These are phyloP conservation scores for Fusarium sulawesiense DNA, from an alignment of 2,329 filamentous ascomycete species.

Conservation along the genomic window DNA sequence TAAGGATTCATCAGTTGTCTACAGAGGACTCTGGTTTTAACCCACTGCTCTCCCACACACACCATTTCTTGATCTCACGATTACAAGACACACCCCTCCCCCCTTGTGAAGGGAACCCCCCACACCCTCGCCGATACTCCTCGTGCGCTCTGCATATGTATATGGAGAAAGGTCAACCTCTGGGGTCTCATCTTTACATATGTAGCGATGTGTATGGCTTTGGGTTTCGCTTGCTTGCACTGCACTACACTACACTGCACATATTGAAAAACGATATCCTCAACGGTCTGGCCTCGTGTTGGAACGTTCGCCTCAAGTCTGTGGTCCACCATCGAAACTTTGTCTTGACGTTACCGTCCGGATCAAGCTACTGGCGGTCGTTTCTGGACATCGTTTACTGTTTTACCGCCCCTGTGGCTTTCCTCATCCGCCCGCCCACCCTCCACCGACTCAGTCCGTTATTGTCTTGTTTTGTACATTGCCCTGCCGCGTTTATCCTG, in stretches of 20 bases:
- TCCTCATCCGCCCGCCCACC: slow-evolving; percentile 34
- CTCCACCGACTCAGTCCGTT: slow-evolving; percentile 36
- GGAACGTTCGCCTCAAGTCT: slow-evolving; percentile 38
- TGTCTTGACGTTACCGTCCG: slow-evolving; percentile 32
- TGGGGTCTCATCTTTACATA: slow-evolving; percentile 44
- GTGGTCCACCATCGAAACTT: slow-evolving; percentile 36
- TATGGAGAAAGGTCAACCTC: slow-evolving; percentile 41
- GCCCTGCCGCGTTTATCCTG: slow-evolving; percentile 36
- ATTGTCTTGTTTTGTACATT: slow-evolving; percentile 32
- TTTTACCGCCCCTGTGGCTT: slow-evolving; percentile 31
- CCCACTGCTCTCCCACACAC: slow-evolving; percentile 42
- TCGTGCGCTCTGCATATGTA: slow-evolving; percentile 45
- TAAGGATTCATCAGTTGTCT: slow-evolving; percentile 41
- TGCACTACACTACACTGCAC: slow-evolving; percentile 24
- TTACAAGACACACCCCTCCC: slow-evolving; percentile 26
- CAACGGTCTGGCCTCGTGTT: slow-evolving; percentile 44
- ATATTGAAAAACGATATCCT: slow-evolving; percentile 37
- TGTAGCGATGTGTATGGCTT: slow-evolving; percentile 43
- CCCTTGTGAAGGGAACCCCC: slow-evolving; percentile 27
- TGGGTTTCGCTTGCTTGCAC: slow-evolving; percentile 37
- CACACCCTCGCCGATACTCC: slow-evolving; percentile 45
- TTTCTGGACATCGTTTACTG: slow-evolving; percentile 33
- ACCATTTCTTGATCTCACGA: slow-evolving; percentile 35
- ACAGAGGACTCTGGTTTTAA: slow-evolving; percentile 23
- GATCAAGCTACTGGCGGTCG: slow-evolving; percentile 39